phyloP scores from a whole-genome alignment of 352 stramenopile genomes.

The Phytophthora syringae region DNA sequence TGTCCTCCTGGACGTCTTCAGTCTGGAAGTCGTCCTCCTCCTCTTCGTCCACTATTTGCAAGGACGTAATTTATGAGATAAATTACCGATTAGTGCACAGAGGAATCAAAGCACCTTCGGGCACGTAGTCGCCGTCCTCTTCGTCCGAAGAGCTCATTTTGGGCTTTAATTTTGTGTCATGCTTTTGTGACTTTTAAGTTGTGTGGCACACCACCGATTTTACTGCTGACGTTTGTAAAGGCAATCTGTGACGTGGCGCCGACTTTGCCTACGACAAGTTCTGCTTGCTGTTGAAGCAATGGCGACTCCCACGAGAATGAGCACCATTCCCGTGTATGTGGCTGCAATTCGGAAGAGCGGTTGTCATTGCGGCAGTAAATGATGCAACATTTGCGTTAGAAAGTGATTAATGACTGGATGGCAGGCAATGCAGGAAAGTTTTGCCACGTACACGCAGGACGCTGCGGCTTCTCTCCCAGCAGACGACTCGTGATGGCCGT shows the following conservation, averaged over 20 bases:
- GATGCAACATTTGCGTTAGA: not conserved
- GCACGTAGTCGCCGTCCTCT: slow-evolving; percentile 77
- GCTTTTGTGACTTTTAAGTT: not conserved
- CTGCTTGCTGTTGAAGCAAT: slow-evolving; percentile 77
- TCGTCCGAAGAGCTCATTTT: slow-evolving; percentile 71
- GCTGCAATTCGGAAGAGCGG: slow-evolving; percentile 28
- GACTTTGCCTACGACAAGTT: not conserved
- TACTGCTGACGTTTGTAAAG: slow-evolving; percentile 20
- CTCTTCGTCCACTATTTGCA: slow-evolving; percentile 14
- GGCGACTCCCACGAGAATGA: slow-evolving; percentile 65
- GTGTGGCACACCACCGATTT: slow-evolving; percentile 4
- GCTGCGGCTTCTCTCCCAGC: slow-evolving; percentile 74
- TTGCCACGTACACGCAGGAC: slow-evolving; percentile 62
- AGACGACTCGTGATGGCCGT: slow-evolving; percentile 82
- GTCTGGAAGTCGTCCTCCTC: slow-evolving; percentile 15
- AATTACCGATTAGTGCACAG: too few species aligned
- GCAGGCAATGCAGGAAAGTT: not conserved
- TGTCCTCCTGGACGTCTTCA: not conserved
- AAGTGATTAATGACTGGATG: slow-evolving; percentile 4
- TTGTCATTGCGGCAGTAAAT: not conserved
- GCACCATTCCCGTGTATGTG: slow-evolving; percentile 67
- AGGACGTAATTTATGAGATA: too few species aligned
- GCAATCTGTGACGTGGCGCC: not conserved
- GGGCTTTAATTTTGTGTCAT: slow-evolving; percentile 2
- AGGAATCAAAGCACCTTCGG: slow-evolving; percentile 65